These are phyloP conservation scores for Choiromyces venosus DNA, from an alignment of 495 filamentous ascomycete species.

Conservation along the genomic window DNA sequence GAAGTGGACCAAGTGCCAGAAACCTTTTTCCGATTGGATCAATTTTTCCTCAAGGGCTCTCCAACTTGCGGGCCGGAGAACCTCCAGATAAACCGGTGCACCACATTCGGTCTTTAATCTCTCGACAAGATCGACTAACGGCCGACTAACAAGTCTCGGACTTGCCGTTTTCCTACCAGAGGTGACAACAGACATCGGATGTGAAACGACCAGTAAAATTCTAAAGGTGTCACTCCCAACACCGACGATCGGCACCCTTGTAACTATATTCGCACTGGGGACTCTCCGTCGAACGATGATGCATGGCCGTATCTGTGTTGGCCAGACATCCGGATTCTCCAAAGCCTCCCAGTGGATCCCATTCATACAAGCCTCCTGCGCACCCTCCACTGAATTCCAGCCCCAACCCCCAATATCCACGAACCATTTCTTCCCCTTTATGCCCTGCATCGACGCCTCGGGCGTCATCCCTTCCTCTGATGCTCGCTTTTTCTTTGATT, in stretches of 20 bases:
- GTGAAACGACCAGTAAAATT: constrained; percentile 23
- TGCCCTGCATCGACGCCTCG: constrained; percentile 3
- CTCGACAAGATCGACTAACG: constrained; percentile 20
- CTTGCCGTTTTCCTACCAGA: constrained; percentile 6
- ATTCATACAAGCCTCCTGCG: constrained; percentile 10
- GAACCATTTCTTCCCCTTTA: constrained; percentile 15
- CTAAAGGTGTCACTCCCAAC: constrained; percentile 13
- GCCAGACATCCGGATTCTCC: constrained; percentile 23
- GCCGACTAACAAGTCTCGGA: constrained; percentile 15
- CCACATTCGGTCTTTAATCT: constrained; percentile 6
- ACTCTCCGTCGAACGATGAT: constrained; percentile 28
- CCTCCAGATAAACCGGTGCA: constrained; percentile 20
- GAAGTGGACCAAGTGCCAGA: constrained; percentile 27
- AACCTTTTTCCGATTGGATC: constrained; percentile 9
- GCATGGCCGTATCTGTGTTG: constrained; percentile 12
- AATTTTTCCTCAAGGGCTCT: constrained; percentile 18
- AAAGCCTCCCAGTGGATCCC: constrained; percentile 29
- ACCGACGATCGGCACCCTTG: constrained; percentile 10
- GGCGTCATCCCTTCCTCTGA: neutral
- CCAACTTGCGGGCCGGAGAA: constrained; percentile 28
- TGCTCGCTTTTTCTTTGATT: constrained; percentile 5
- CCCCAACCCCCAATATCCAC: constrained; percentile 24
- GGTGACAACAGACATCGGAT: neutral
- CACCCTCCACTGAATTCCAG: neutral
- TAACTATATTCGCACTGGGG: constrained; percentile 1